Percentiles rank a stretch among this genome's conserved stretches.
phyloP scores from a whole-genome alignment of 1,139 yeast genomes.

The Meyerozyma athensensis region DNA sequence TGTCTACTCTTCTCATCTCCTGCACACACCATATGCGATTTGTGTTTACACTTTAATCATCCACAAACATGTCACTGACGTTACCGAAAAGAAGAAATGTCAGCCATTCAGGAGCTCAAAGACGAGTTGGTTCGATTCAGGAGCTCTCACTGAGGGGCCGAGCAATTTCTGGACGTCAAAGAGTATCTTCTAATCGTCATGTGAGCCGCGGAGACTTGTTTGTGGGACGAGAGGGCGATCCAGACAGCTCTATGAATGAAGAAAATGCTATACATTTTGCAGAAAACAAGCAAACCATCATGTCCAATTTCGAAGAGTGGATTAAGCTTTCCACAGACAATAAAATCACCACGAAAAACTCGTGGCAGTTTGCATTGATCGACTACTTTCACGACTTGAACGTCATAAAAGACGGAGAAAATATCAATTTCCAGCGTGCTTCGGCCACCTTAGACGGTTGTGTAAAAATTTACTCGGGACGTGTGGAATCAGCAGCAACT shows the following conservation, averaged over 20 bases:
- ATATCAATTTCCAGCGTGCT: slow-evolving; percentile 71
- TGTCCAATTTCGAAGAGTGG: slow-evolving; percentile 81
- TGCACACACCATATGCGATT: neutral
- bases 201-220: slow-evolving; percentile 2
- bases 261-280: slow-evolving; percentile 43
- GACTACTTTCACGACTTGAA: slow-evolving; percentile 77
- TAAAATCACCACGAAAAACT: slow-evolving; percentile 61
- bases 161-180: slow-evolving; percentile 2
- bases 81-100: slow-evolving; percentile 2
- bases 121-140: slow-evolving; percentile 2
- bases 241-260: slow-evolving; percentile 10
- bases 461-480: slow-evolving; percentile 74
- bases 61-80: slow-evolving; percentile 2
- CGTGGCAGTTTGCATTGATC: slow-evolving; percentile 84
- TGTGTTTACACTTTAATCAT: neutral
- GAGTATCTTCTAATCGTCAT: slow-evolving; percentile 2
- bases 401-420: slow-evolving; percentile 55
- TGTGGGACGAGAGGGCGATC: slow-evolving; percentile 1
- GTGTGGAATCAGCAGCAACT: slow-evolving; percentile 88
- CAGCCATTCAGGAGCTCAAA: neutral
- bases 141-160: slow-evolving; percentile 3
- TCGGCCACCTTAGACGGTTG: slow-evolving; percentile 82
- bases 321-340: slow-evolving; percentile 87
- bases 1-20: neutral
- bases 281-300: slow-evolving; percentile 41